Percentiles rank a stretch among this genome's conserved stretches.
Evolutionary conservation across 23 red algal genomes (phyloP).

Genomic region (Agarophyton chilense): DNA sequence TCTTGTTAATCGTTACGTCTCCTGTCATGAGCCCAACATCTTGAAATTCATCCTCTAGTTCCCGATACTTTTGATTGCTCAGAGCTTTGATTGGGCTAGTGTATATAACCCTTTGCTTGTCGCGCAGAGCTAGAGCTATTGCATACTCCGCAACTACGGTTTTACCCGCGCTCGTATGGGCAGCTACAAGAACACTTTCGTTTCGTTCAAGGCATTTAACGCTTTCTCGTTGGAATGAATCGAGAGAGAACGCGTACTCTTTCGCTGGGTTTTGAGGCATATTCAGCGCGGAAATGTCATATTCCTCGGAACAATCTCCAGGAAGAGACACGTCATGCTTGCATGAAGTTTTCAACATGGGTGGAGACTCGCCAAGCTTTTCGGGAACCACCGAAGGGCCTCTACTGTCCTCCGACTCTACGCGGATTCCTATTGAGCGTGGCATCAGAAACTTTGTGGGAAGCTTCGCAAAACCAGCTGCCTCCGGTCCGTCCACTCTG

Average conservation of each 20-base stretch:
- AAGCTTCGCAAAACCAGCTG: neutral
- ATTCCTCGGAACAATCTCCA: conserved; percentile 42
- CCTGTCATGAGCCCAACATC: conserved; percentile 99
- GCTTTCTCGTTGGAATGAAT: conserved; percentile 90
- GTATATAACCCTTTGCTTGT: conserved; percentile 94
- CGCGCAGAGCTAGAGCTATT: conserved; percentile 77
- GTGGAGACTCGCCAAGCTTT: conserved; percentile 48
- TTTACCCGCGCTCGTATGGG: conserved; percentile 98
- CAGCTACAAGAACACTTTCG: conserved; percentile 94
- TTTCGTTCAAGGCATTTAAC: conserved; percentile 83
- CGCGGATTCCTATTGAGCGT: conserved; percentile 54
- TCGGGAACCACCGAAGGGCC: neutral
- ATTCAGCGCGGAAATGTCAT: conserved; percentile 50
- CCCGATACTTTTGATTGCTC: conserved; percentile 99
- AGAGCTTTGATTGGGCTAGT: conserved; percentile 98
- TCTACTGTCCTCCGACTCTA: conserved; percentile 6
- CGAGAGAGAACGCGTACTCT: conserved; percentile 85
- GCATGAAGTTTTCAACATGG: conserved; percentile 71
- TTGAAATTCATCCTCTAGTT: conserved; percentile 84
- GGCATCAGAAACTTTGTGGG: conserved; percentile 26
- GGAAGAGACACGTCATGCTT: conserved; percentile 90
- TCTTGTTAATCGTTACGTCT: conserved; percentile 93
- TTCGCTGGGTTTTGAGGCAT: conserved; percentile 77
- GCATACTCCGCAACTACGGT: conserved; percentile 99
- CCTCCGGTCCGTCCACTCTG: neutral